These are phyloP conservation scores for Carpinus viminea DNA, from an alignment of 306 rosid genomes.

Conservation along the genomic window DNA sequence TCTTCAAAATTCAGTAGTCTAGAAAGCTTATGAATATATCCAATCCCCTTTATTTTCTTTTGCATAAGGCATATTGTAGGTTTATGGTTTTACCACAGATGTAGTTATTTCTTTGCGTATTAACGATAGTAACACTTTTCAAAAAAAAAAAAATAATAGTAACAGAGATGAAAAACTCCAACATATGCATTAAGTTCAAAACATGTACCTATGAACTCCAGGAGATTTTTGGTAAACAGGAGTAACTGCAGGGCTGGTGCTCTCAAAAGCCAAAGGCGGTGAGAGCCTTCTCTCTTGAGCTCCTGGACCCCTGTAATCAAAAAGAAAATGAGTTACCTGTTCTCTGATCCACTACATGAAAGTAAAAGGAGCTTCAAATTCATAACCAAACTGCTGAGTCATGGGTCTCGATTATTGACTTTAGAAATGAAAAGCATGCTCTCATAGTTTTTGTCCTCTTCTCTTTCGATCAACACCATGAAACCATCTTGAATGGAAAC, in stretches of 20 bases:
- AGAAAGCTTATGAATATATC: too few species aligned
- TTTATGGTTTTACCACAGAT: neutral
- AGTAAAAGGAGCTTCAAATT: neutral
- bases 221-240: slow-evolving; percentile 2
- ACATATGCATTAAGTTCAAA: neutral
- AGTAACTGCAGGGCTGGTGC: slow-evolving; percentile 18
- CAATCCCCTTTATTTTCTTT: too few species aligned
- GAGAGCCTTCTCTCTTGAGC: slow-evolving; percentile 14
- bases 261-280: slow-evolving; percentile 7
- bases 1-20: neutral
- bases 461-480: too few species aligned
- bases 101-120: neutral
- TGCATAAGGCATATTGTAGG: neutral
- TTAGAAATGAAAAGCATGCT: neutral
- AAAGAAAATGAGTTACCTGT: neutral
- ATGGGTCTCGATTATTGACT: neutral
- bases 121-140: neutral
- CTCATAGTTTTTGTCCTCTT: too few species aligned
- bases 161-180: neutral
- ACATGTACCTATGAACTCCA: slow-evolving; percentile 5
- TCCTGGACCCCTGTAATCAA: slow-evolving; percentile 23
- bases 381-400: too few species aligned
- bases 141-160: neutral
- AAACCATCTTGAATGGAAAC: too few species aligned
- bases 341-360: neutral